Base-by-base conservation (phyloP, 2,329 filamentous ascomycete species). In the Calonectria hawksworthii region DNA sequence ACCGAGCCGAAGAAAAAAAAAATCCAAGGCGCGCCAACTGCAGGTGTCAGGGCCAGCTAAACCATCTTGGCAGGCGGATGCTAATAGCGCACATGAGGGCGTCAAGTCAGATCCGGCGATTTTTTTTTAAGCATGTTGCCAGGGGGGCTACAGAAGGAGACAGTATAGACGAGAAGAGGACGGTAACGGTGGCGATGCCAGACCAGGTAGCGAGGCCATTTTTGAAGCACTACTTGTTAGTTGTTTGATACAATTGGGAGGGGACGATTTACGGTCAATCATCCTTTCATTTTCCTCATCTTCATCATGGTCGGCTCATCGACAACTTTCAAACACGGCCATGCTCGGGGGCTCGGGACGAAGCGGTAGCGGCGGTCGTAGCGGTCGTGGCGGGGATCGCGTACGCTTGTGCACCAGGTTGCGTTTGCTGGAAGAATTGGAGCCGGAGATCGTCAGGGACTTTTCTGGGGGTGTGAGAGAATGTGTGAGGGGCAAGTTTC, bases 391-490 rank as follows among this genome's bases (percentile, higher is more conserved):
- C 59, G 72, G 63, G 66, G 70, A 44, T 69, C 50, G 51, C 66
- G 44, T 36, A 54, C 30, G 52, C 70, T 63, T 44, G 51, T 30
- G 38, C 38, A 50, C 44, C 44, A 30, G 23, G 51, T 32, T 65
- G 51, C 64, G 64, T 75, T 72, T 59, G 72, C 67, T 73, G 75
- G 76, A 69, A 75, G 64, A 74, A 71, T 74, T 73, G 70, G 26
- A 34, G 38, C 71, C 75, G 63, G 72, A 71, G 79, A 80, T 80
- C 79, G 76, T 74, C 78, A 80, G 78, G 79, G 78, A 78, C 77
- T 74, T 77, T 77, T 74, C 72, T 70, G 77, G 74, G 68, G 70
- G 69, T 59, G 67, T 71, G 70, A 70, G 69, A 50, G 68, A 69
- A 74, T 71, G 73, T 67, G 70, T 70, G 75, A 74, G 75, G 75